Evolutionary conservation across 805 yeast species (phyloP), one percentile per base, ranked within the genome.

Genomic region (Aciculoconidium aculeatum): DNA sequence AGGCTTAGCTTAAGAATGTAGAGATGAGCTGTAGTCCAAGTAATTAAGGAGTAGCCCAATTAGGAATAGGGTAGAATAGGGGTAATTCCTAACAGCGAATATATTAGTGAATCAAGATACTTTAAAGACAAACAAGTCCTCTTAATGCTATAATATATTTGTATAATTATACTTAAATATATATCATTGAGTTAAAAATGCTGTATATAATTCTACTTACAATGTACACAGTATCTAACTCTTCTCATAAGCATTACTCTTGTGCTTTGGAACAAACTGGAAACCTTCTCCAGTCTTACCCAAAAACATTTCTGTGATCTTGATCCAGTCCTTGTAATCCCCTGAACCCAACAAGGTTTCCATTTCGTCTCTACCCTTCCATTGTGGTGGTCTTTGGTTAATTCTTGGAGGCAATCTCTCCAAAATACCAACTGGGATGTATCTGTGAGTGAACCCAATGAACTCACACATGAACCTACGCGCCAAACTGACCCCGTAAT

Each of bases 381-480:
- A 92, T 36, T 75, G 68, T 18, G 94, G 94, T 15, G 98, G 96
- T 53, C 98, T 76, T 57, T 92, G 92, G 51, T 92, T 94, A 44
- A 92, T 60, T 47, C 78, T 78, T 10, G 95, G 86, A 20, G 97
- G 97, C 41, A 81, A 65, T 49, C 79, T 71, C 53, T 88, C 97
- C 43, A 92, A 69, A 25, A 92, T 78, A 1, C 97, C 98, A 41
- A 86, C 79, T 6, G 99, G 99, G 31, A 90, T 75, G 54, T 92
- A 92, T 44, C 99, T 67, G 52, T 92, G 94, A 44, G 94, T 84
- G 57, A 92, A 92, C 27, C 95, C 82, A 51, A 92, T 65, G 55
- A 86, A 92, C 58, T 92, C 99, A 61, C 96, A 90, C 68, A 90
- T 63, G 56, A 75, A 92, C 46, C 97, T 69, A 56, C 99, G 77